Evolutionary conservation across 2,329 filamentous ascomycete genomes (phyloP), one percentile per base, ranked within the genome.

Genomic region (Phialocephala sp.): DNA sequence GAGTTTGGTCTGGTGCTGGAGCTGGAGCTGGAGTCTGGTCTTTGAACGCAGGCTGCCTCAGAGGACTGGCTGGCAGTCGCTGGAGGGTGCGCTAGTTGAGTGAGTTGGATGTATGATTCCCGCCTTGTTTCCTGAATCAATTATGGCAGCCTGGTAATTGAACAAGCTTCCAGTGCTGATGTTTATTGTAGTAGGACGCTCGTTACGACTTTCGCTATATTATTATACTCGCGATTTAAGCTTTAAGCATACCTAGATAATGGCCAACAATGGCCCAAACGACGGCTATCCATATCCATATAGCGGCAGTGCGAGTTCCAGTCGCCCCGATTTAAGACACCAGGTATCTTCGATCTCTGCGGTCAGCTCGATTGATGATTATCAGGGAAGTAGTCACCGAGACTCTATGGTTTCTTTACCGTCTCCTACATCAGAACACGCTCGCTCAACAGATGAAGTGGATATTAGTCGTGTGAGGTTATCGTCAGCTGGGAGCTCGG

Each of bases 381-480:
- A 69, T 43, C 37, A 59, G 15, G 52, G 59, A 32, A 15, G 1
- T 32, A 66, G 60, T n/a, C 62, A 62, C 69, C 59, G 66, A 54
- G 66, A 64, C 54, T 72, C 70, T 5, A 57, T 67, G 22, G 69
- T 70, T 12, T 73, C 72, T 12, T 47, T 69, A 18, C 65, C 69
- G 32, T 68, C 69, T 8, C 67, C 71, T 3, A 57, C 57, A 4
- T 55, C 47, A 22, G 64, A 62, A 54, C 54, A 61, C 14, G 62
- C 65, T 43, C 58, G 63, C 18, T 67, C 62, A 58, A 68, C 63
- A 27, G 72, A 74, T 37, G 68, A 68, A 32, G 64, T 69, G 39
- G 70, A 75, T 64, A 62, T 72, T 54, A 74, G 73, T 60, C 70
- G 72, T 64, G 69, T 72, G 50, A 65, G 60, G 47, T 58, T 74